A percentile compares a stretch with the other conserved stretches of the same genome.
Evolutionary conservation across 1,139 yeast genomes (phyloP).

Genomic region (Blastobotrys malaysiensis): DNA sequence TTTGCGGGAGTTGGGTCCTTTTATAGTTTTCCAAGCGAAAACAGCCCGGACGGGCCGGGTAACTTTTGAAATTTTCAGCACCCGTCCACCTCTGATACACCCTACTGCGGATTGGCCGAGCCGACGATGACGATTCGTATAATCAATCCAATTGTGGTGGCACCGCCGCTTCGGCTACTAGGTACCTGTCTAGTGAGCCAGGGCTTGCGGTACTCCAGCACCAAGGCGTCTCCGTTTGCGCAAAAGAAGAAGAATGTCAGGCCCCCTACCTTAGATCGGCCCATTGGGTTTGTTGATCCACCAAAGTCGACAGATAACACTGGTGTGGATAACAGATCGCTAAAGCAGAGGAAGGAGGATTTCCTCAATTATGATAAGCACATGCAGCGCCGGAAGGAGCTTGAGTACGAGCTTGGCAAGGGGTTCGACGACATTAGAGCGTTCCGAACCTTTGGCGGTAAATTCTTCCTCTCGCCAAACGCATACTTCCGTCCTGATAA

Average conservation of each 20-base stretch:
- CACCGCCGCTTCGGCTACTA: constrained; percentile 9
- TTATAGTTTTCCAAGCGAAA: constrained; percentile 5
- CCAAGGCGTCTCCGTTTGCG: not conserved
- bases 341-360: constrained; percentile 38
- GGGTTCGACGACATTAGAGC: constrained; percentile 83
- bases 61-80: constrained; percentile 1
- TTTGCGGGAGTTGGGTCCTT: not conserved
- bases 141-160: constrained; percentile 2
- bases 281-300: constrained; percentile 41
- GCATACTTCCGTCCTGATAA: constrained; percentile 71
- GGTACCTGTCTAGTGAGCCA: not conserved
- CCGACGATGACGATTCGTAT: not conserved
- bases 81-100: not conserved
- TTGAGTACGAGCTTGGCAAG: constrained; percentile 70
- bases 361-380: constrained; percentile 44
- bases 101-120: not conserved
- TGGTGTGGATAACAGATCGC: constrained; percentile 34
- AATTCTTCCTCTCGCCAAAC: constrained; percentile 74
- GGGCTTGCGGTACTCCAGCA: not conserved
- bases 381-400: constrained; percentile 27
- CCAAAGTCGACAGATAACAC: constrained; percentile 38
- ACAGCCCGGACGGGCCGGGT: not conserved
- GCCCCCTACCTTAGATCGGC: constrained; percentile 24
- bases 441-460: constrained; percentile 75
- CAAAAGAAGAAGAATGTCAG: not conserved